Evolutionary conservation across 306 rosid genomes (phyloP), one percentile per base, ranked within the genome.

Genomic region (Fragaria iinumae): DNA sequence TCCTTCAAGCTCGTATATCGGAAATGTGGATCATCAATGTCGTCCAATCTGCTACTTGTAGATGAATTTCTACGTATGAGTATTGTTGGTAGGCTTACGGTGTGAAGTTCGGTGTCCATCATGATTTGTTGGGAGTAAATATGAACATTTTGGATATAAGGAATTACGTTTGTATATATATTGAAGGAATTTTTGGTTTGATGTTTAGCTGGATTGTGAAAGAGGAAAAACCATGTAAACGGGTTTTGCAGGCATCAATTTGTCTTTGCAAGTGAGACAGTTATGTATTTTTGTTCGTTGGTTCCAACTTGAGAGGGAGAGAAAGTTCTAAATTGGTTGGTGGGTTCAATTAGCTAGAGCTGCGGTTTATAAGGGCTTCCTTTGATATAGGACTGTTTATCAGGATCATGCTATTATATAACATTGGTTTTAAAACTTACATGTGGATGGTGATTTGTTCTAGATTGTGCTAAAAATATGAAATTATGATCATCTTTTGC

Each of bases 1-100:
- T 93, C 97, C 80, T 87, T 89, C 81, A 93, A 71, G 83, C 97
- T 90, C 11, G 88, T 90, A 82, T 93, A 93, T 2, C 81, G 84
- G 44, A 64, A 27, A 21, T 62, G 57, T 47, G 65, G 36, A 59
- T 83, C 86, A n/a, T 84, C 74, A 41, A 17, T n/a, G 16, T 82
- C 89, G 11, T 81, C 71, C 27, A 74, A 3, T 55, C 11, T 74
- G 63, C 79, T 53, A 20, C 76, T 27, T 38, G 72, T 71, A 17
- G 86, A 77, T 32, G 80, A 74, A 16, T 78, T 74, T 67, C 76
- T 69, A 27, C 68, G 62, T 18, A 79, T 62, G 29, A 82, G 87
- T 6, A 73, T 12, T 11, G 89, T 64, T 17, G 79, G 84, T 34
- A 55, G 0, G 69, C 53, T 78, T 39, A 62, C 25, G 76, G 66